These are phyloP conservation scores for Pseudogymnoascus sp. DNA, from an alignment of 2,329 filamentous ascomycete genomes.

Conservation along the genomic window DNA sequence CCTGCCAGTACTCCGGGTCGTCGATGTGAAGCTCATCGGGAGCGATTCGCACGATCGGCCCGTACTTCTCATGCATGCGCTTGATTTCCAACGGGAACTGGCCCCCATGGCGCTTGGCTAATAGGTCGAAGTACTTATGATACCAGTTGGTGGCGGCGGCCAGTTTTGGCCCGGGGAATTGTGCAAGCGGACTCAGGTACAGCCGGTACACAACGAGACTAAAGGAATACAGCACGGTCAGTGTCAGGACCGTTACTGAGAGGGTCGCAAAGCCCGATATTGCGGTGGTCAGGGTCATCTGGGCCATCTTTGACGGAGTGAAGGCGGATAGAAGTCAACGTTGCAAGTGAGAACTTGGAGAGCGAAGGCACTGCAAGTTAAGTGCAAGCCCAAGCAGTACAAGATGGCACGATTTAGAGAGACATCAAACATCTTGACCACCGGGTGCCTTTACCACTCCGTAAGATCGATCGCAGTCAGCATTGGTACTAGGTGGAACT, in stretches of 20 bases:
- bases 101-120: conserved; percentile 11
- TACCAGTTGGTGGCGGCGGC: conserved; percentile 27
- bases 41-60: conserved; percentile 10
- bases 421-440: not conserved
- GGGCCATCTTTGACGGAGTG: not conserved
- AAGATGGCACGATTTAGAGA: not conserved
- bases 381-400: not conserved
- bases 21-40: conserved; percentile 25
- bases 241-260: not conserved
- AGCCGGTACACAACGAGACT: conserved; percentile 20
- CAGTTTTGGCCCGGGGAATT: conserved; percentile 29
- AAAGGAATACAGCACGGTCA: not conserved
- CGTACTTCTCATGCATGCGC: conserved; percentile 24
- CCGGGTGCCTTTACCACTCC: not conserved
- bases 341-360: not conserved
- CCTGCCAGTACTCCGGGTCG: conserved; percentile 21
- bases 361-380: not conserved
- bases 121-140: conserved; percentile 23
- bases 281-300: not conserved
- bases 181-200: conserved; percentile 29
- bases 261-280: not conserved
- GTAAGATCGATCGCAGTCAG: not conserved
- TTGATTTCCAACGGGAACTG: conserved; percentile 16
- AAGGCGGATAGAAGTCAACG: not conserved
- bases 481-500: not conserved